Evolutionary conservation across 2,329 filamentous ascomycete genomes (phyloP), one percentile per base, ranked within the genome.

Genomic region (Cercospora beticola): DNA sequence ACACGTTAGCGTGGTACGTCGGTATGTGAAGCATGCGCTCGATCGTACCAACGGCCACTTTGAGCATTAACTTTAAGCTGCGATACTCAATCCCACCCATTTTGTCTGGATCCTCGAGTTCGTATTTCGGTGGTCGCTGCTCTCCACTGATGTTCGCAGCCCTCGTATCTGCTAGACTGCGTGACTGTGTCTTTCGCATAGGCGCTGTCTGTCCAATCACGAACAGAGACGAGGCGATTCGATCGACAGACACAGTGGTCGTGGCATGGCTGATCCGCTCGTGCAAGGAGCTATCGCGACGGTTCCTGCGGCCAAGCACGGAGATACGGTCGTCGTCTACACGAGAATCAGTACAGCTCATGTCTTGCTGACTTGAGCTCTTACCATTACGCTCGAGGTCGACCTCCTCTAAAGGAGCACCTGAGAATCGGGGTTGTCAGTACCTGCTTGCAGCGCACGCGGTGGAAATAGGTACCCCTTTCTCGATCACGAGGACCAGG

Each of bases 21-120:
- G 49, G 12, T 21, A 2, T 10, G 26, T 7, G 21, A 14, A 21
- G 0, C 49, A n/a, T 26, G 5, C 10, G 7, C 1, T 28, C 12
- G 36, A 21, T 40, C 31, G 12, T 62, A 62, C 60, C 60, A 28
- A 28, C 43, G 12, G 60, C 36, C 21, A 62, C 43, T 7, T 62
- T 62, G 33, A 62, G 60, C 31, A 62, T 43, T 21, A 62, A 77
- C 60, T 83, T 83, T 30, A 90, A 82, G 16, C 88, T 88, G 54
- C 86, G 83, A 74, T 90, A 90, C 76, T 91, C 88, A 64, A 84
- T 86, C 0, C 88, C 87, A 23, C 88, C 88, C 0, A 90, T 80
- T 30, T 84, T 80, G 62, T 87, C 84, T 36, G 86, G 82, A 72
- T 89, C 85, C 4, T 28, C 18, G 5, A 43, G 33, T 14, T 23